These are phyloP conservation scores for Sugiyamaella japonica DNA, from an alignment of 1,139 yeast species.

Conservation along the genomic window DNA sequence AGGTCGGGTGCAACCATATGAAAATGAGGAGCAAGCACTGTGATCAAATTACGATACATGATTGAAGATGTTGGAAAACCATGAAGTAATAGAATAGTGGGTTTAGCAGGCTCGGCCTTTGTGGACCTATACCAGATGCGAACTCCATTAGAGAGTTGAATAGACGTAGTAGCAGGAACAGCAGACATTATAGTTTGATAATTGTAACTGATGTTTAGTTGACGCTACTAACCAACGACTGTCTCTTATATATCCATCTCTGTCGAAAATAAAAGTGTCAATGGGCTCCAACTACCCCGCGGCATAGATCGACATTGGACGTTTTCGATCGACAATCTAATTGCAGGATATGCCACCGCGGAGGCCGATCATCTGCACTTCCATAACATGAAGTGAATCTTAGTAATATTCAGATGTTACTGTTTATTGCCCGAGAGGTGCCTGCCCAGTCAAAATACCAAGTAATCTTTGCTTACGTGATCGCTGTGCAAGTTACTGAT, in stretches of 20 bases:
- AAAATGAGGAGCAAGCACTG: constrained; percentile 41
- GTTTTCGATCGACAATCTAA: no score
- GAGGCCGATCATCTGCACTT: background rate
- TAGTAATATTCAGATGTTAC: no score
- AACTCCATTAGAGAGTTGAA: constrained; percentile 21
- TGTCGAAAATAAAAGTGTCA: background rate
- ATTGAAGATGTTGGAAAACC: constrained; percentile 49
- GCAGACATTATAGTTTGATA: constrained; percentile 7
- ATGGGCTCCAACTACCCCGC: constrained; percentile 1
- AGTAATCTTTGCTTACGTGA: no score
- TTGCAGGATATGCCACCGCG: background rate
- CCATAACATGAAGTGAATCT: no score
- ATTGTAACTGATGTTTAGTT: no score
- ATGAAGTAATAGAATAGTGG: constrained; percentile 44
- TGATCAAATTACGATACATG: constrained; percentile 44
- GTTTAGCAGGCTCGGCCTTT: constrained; percentile 41
- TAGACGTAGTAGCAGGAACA: constrained; percentile 13
- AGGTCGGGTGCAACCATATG: constrained; percentile 50
- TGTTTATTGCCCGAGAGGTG: no score
- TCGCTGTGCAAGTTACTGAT: no score
- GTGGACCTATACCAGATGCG: constrained; percentile 45
- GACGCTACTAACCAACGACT: background rate
- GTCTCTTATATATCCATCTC: background rate
- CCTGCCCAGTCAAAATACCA: no score
- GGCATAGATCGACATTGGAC: no score